Evolutionary conservation across 495 filamentous ascomycete species (phyloP).

Genomic region (Aspergillus baeticus): DNA sequence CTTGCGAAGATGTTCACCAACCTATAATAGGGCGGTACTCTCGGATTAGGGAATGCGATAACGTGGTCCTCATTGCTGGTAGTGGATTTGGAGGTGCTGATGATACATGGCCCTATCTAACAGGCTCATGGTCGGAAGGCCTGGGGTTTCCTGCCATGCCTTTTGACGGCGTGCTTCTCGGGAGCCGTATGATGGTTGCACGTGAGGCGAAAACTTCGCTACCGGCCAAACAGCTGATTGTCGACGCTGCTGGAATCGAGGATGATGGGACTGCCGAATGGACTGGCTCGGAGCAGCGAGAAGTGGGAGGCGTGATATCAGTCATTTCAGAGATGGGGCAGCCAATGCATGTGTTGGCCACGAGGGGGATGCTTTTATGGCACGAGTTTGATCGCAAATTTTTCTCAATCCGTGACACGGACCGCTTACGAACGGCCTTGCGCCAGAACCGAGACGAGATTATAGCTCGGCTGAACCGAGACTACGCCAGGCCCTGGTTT

Average conservation of each 20-base stretch:
- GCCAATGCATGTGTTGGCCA: slow-evolving; percentile 44
- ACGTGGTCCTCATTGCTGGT: slow-evolving; percentile 48
- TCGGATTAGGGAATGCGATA: slow-evolving; percentile 43
- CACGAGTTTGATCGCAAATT: slow-evolving; percentile 36
- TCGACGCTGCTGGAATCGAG: slow-evolving; percentile 24
- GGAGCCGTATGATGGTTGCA: slow-evolving; percentile 50
- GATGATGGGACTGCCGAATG: no score
- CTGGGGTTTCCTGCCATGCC: slow-evolving; percentile 46
- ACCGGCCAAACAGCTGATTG: slow-evolving; percentile 29
- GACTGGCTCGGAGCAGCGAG: no score
- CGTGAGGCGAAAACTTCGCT: slow-evolving; percentile 38
- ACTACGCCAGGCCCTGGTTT: slow-evolving; percentile 44
- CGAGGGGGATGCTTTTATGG: slow-evolving; percentile 37
- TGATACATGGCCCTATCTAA: slow-evolving; percentile 48
- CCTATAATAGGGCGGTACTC: slow-evolving; percentile 46
- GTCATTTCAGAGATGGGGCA: slow-evolving; percentile 44
- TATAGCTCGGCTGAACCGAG: slow-evolving; percentile 37
- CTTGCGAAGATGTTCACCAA: slow-evolving; percentile 50
- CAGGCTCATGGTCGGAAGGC: slow-evolving; percentile 42
- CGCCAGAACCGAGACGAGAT: no score
- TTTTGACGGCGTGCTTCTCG: slow-evolving; percentile 50
- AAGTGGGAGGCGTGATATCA: slow-evolving; percentile 42
- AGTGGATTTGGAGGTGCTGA: slow-evolving; percentile 49
- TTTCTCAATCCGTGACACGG: no score
- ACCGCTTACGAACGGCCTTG: no score